These are phyloP conservation scores for Alternaria tenuissima DNA, from an alignment of 2,329 filamentous ascomycete species.

Conservation along the genomic window DNA sequence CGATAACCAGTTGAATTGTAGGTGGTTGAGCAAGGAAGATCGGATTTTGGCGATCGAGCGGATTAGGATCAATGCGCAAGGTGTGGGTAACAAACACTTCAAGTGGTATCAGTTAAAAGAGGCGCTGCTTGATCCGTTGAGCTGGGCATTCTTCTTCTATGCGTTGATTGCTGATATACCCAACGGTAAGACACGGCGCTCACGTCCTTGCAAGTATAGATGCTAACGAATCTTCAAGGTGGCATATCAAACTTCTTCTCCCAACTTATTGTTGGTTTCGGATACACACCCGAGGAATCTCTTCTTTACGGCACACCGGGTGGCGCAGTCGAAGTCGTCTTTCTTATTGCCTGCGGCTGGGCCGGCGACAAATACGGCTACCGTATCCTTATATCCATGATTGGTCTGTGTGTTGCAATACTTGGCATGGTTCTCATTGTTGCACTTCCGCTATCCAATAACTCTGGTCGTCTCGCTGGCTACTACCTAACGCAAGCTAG, in stretches of 20 bases:
- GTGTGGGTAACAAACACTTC: slow-evolving; percentile 74
- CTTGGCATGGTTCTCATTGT: slow-evolving; percentile 71
- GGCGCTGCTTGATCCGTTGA: slow-evolving; percentile 65
- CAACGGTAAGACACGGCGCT: slow-evolving; percentile 52
- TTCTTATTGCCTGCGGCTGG: slow-evolving; percentile 64
- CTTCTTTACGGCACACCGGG: slow-evolving; percentile 71
- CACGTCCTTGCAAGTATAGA: not conserved
- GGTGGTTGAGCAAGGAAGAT: slow-evolving; percentile 72
- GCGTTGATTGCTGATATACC: slow-evolving; percentile 66
- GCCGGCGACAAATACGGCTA: slow-evolving; percentile 65
- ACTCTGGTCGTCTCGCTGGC: slow-evolving; percentile 66
- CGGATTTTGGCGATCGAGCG: slow-evolving; percentile 73
- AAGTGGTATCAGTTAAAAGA: slow-evolving; percentile 72
- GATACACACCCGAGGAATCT: slow-evolving; percentile 69
- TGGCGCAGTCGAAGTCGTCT: slow-evolving; percentile 70
- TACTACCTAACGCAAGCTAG: slow-evolving; percentile 71
- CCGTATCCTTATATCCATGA: slow-evolving; percentile 64
- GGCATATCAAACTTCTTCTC: slow-evolving; percentile 69
- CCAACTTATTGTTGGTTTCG: slow-evolving; percentile 69
- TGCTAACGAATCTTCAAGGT: slow-evolving; percentile 30
- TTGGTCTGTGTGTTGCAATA: slow-evolving; percentile 62
- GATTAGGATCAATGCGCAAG: slow-evolving; percentile 77
- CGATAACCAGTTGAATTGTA: slow-evolving; percentile 68
- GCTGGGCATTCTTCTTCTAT: slow-evolving; percentile 68
- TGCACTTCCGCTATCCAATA: slow-evolving; percentile 66